Evolutionary conservation across 257 asterid genomes (phyloP).

Genomic region (Ballota nigra): DNA sequence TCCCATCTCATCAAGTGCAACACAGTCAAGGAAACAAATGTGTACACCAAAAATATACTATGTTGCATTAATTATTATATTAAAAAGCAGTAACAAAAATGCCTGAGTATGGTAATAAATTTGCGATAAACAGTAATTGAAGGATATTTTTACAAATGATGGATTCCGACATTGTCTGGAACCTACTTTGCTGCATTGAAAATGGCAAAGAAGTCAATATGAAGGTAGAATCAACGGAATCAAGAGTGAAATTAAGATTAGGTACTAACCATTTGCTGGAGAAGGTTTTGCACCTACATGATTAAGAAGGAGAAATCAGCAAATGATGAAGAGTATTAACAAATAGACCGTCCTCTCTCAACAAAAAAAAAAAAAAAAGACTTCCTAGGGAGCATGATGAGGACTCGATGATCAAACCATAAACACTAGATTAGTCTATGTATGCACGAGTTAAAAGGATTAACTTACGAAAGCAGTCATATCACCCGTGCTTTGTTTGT

Average conservation of each 20-base stretch:
- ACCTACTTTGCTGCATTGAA: slow-evolving; percentile 81
- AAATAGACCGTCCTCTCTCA: neutral
- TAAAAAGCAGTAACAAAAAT: neutral
- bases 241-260: neutral
- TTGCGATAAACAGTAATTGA: neutral
- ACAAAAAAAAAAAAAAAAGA: neutral
- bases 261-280: slow-evolving; percentile 79
- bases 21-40: slow-evolving; percentile 52
- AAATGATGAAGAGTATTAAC: neutral
- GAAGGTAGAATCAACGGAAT: neutral
- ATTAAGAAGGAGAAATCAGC: slow-evolving; percentile 19
- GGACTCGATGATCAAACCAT: neutral
- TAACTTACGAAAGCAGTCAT: slow-evolving; percentile 83
- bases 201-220: slow-evolving; percentile 9
- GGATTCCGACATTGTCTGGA: slow-evolving; percentile 89
- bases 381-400: neutral
- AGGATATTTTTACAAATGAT: slow-evolving; percentile 91
- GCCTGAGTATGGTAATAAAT: neutral
- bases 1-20: slow-evolving; percentile 91
- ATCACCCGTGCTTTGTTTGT: slow-evolving; percentile 75
- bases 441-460: neutral
- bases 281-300: slow-evolving; percentile 77
- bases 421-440: neutral
- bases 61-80: neutral
- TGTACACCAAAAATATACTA: neutral